These are phyloP conservation scores for Populus nigra DNA, from an alignment of 345 rosid species.

Conservation along the genomic window DNA sequence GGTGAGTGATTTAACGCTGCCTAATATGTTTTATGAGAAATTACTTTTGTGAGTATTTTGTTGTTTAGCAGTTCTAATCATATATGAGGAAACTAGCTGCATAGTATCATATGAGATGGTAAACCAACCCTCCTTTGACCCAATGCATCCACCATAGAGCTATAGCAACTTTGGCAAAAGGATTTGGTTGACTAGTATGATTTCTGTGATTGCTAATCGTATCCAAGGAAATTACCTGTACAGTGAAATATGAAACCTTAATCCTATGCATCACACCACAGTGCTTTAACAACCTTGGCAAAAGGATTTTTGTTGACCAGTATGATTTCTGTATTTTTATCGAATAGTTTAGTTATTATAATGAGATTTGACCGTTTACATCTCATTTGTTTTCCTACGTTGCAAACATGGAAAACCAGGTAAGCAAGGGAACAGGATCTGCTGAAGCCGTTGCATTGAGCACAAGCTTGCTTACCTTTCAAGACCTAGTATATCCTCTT, in stretches of 20 bases:
- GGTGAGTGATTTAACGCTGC: slow-evolving; percentile 41
- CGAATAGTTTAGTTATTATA: not conserved
- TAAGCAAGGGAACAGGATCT: slow-evolving; percentile 40
- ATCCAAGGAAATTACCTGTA: not conserved
- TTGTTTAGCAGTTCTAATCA: slow-evolving; percentile 1
- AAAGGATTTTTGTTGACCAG: not conserved
- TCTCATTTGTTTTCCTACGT: slow-evolving; percentile 6
- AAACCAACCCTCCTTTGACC: not conserved
- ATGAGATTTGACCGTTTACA: not conserved
- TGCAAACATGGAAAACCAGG: slow-evolving; percentile 36
- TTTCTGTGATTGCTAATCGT: not conserved
- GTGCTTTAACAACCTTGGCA: not conserved
- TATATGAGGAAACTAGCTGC: not conserved
- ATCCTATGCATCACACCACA: not conserved
- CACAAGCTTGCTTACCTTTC: slow-evolving; percentile 30
- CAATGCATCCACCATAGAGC: not conserved
- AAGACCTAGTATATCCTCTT: slow-evolving; percentile 22
- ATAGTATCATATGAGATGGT: not conserved
- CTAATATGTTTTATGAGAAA: not conserved
- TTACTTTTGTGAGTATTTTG: not conserved
- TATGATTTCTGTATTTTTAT: not conserved
- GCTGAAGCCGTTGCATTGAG: slow-evolving; percentile 38
- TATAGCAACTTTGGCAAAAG: not conserved
- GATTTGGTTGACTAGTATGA: not conserved
- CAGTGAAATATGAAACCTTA: not conserved